These are phyloP conservation scores for Lactarius pseudohatsudake DNA, from an alignment of 768 basidiomycete genomes.

Conservation along the genomic window DNA sequence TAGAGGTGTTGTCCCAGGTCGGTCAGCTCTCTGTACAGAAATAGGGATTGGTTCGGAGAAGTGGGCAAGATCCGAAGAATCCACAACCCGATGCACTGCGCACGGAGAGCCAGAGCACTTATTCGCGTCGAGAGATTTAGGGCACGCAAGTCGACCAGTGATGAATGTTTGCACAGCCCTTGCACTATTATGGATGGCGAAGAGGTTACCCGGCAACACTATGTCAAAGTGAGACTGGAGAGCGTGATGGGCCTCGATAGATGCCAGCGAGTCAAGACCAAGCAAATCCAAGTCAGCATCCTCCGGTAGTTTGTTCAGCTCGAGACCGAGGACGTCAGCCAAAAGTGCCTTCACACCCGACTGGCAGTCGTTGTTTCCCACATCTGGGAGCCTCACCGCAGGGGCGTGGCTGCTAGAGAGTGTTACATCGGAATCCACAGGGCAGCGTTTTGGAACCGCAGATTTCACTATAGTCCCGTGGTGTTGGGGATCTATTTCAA, in stretches of 20 bases:
- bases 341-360: constrained; percentile 41
- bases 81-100: too few species aligned
- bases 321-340: constrained; percentile 45
- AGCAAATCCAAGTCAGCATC: constrained; percentile 48
- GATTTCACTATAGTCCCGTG: neutral
- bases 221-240: constrained; percentile 44
- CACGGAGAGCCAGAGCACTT: neutral
- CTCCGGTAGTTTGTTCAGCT: constrained; percentile 42
- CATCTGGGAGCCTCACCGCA: constrained; percentile 17
- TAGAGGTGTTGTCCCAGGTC: constrained; percentile 41
- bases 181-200: constrained; percentile 43
- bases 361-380: constrained; percentile 17
- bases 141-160: constrained; percentile 7
- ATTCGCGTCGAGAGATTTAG: neutral
- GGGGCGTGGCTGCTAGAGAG: neutral
- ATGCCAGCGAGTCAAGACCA: constrained; percentile 64
- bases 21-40: constrained; percentile 40
- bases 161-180: constrained; percentile 40
- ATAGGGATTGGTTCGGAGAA: constrained; percentile 36
- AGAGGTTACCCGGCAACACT: constrained; percentile 46
- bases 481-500: neutral
- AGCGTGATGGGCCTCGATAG: constrained; percentile 57
- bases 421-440: neutral
- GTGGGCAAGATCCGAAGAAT: neutral
- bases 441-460: neutral